Evolutionary conservation across 148 eudicot genomes (phyloP), one percentile per base, ranked within the genome.

Genomic region (Silene uniflora): DNA sequence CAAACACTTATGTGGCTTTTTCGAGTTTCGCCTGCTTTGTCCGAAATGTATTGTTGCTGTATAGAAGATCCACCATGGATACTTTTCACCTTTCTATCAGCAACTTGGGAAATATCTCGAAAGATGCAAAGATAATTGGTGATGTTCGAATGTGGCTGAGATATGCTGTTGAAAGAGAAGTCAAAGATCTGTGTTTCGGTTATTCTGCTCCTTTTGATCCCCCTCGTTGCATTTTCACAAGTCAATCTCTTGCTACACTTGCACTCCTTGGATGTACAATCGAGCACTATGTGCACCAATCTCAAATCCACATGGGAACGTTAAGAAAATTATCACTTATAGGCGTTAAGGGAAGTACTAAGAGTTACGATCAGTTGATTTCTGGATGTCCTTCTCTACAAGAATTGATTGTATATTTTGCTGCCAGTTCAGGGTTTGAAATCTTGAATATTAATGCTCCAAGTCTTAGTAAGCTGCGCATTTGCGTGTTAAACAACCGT

Each of bases 201-300:
- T 5, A 1, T 13, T 32, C 0, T 19, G 6, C 0, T 23, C 13
- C 14, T 64, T 17, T 58, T 6, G 2, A 10, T 13, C 55, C 65
- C 12, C 72, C 73, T 6, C 2, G n/a, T 7, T 25, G 55, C 17
- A 19, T 52, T 39, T 75, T 76, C 18, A 58, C 39, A 0, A 22
- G 67, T 69, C 79, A 58, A 61, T 59, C 39, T 24, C 73, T 76
- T 60, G 59, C 60, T 23, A 24, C 22, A 0, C 68, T 76, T 18
- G 4, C 18, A 18, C 42, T 76, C 11, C 10, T 4, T 0, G 18
- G 7, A 4, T 69, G 7, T 10, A 59, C 35, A 59, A 14, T 69
- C 0, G 6, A 17, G 17, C 44, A 9, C 10, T 73, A 22, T 0
- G 10, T 9, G 17, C 44, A 9, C 10, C 79, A 22, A 24, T 27